These are phyloP conservation scores for Trichoderma parareesei DNA, from an alignment of 495 filamentous ascomycete species.

Conservation along the genomic window DNA sequence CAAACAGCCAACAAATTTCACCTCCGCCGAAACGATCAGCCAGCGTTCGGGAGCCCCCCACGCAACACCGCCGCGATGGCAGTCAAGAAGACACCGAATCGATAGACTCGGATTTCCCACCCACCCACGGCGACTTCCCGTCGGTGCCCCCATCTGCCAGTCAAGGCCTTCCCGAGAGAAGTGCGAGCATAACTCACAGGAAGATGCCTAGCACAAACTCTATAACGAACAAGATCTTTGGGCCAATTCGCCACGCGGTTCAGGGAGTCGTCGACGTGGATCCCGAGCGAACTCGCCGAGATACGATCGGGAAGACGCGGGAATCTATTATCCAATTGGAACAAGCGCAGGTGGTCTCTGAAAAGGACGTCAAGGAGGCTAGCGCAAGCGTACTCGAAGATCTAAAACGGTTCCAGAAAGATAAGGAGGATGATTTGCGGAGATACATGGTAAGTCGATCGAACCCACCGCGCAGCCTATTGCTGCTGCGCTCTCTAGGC, in stretches of 20 bases:
- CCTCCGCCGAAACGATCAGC: constrained; percentile 54
- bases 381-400: constrained; percentile 79
- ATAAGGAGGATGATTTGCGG: constrained; percentile 90
- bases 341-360: constrained; percentile 76
- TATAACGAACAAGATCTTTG: constrained; percentile 89
- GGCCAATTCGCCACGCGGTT: constrained; percentile 85
- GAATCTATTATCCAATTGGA: constrained; percentile 71
- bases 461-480: neutral
- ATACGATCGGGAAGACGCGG: constrained; percentile 89
- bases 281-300: constrained; percentile 82
- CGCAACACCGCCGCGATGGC: constrained; percentile 38
- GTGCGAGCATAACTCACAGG: constrained; percentile 44
- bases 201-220: constrained; percentile 73
- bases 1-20: constrained; percentile 50
- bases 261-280: constrained; percentile 95
- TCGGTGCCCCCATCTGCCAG: constrained; percentile 49
- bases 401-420: constrained; percentile 81
- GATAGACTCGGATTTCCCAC: constrained; percentile 90
- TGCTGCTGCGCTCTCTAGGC: neutral
- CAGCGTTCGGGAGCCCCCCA: constrained; percentile 44
- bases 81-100: constrained; percentile 64
- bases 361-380: constrained; percentile 85
- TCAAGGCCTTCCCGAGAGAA: constrained; percentile 44
- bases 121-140: constrained; percentile 66
- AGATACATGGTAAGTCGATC: constrained; percentile 77